phyloP scores from a whole-genome alignment of 23 red algal species.

The Gracilaria gracilis region DNA sequence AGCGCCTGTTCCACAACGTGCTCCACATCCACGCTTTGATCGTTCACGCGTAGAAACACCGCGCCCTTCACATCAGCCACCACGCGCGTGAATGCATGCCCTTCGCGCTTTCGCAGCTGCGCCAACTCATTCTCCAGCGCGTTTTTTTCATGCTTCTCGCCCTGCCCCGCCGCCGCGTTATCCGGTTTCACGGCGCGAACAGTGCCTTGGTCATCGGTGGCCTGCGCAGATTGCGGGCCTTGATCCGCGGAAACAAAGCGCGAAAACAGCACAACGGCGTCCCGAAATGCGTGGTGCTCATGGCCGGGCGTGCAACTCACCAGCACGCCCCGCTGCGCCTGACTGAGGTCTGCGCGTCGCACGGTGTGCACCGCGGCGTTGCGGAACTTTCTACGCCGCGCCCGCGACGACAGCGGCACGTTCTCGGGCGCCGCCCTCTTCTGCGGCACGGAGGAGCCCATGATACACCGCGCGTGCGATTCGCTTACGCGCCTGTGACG shows the following conservation, averaged over 20 bases:
- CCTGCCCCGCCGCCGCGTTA: too few relatives aligned
- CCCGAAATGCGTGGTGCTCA: conserved; percentile 62
- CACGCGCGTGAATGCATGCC: conserved; percentile 42
- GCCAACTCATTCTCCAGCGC: conserved; percentile 37
- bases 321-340: conserved; percentile 32
- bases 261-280: conserved; percentile 50
- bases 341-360: conserved; percentile 5
- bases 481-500: too few relatives aligned
- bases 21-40: conserved; percentile 19
- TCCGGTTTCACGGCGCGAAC: too few relatives aligned
- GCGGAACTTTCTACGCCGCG: conserved; percentile 58
- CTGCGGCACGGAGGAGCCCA: background rate
- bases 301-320: conserved; percentile 68
- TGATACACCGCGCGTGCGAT: too few relatives aligned
- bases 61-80: conserved; percentile 45
- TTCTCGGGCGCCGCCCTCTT: background rate
- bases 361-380: background rate
- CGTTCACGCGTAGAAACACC: conserved; percentile 45
- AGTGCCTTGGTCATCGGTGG: too few relatives aligned
- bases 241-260: too few relatives aligned
- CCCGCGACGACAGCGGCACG: background rate
- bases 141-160: background rate
- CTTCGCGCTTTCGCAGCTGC: background rate
- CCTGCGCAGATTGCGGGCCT: too few relatives aligned
- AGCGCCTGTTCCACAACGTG: conserved; percentile 48